Evolutionary conservation across 306 rosid genomes (phyloP), one percentile per base, ranked within the genome.

Genomic region (Ceratonia siliqua): DNA sequence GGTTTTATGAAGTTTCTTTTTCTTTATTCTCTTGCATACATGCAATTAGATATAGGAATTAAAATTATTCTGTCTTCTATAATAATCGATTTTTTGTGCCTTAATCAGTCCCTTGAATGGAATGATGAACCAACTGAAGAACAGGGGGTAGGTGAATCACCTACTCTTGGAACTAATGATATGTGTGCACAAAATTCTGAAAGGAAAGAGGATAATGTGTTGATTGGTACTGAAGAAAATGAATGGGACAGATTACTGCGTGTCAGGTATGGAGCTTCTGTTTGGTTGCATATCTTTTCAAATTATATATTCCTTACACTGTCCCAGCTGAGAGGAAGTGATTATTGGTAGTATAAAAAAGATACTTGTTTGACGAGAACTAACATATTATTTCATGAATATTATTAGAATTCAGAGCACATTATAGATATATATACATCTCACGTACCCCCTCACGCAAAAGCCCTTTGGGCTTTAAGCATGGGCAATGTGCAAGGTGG

Each of bases 231-330:
- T 22, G 99, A 95, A 88, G 99, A 92, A 89, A 95, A 83, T 82
- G 99, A 95, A 88, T 95, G 99, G 99, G 99, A 95, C 82, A 86
- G 85, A 67, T 85, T 95, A 62, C 79, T 95, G 84, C 98, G 99
- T 41, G 55, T 87, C 79, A 92, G 99, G 99, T 92, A 75, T 73
- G 67, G 54, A 83, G 73, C 39, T 83, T 76, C 64, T 78, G 54
- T 43, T 55, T 75, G 62, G 20, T 59, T 27, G n/a, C 56, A 54
- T 68, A 36, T 38, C 53, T 17, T 43, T 68, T 61, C 32, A 35
- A 68, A 46, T 42, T 57, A 52, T 65, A 39, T 50, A 32, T 65
- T 56, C 36, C 62, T 35, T 58, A 41, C 70, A 53, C 73, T 33
- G 35, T 55, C 55, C 15, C 64, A 27, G 66, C 62, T 71, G 10